Base-by-base conservation (phyloP, 345 rosid genomes). In the Angophora floribunda region DNA sequence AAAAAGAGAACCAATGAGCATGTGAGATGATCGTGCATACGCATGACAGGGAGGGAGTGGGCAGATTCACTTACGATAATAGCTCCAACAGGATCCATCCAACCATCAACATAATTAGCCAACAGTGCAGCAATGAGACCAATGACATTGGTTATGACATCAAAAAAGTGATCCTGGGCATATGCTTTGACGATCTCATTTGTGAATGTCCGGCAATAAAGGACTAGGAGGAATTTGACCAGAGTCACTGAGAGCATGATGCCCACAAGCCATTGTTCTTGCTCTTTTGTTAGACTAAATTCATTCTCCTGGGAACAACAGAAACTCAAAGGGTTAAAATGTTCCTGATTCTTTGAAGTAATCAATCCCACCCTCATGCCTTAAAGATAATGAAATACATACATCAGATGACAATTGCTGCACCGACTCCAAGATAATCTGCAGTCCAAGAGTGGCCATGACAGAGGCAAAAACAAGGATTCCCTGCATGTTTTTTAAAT, bases 71-170 rank as follows among this genome's bases (percentile, higher is more conserved):
- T 94, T 92, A 98, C 99, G 91, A 97, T 94, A 91, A 98, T 96
- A 86, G 99, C 99, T 89, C 99, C 99, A 67, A 95, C 95, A 59
- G 99, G 99, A 90, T 98, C 99, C 92, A 98, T 91, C 99, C 99
- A 98, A 41, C 88, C 92, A 50, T 94, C 94, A 28, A 98, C 82
- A 93, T 94, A 95, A 87, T 96, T 97, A 51, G 99, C 99, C 44
- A 98, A 98, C 44, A 98, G 94, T 55, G 92, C 97, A 86, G 99
- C 99, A 88, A 97, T 87, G 67, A 98, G 99, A 88, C 99, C 99
- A n/a, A 98, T 96, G 89, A 95, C 86, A 88, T 98, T 98, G 80
- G 99, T 98, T 89, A 98, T 90, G 85, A 98, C 99, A 88, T 98
- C 99, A 67, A 98, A 98, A 92, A 98, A 97, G 89, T 98, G 99